These are phyloP conservation scores for Logfia minima DNA, from an alignment of 129 eudicot species.

Conservation along the genomic window DNA sequence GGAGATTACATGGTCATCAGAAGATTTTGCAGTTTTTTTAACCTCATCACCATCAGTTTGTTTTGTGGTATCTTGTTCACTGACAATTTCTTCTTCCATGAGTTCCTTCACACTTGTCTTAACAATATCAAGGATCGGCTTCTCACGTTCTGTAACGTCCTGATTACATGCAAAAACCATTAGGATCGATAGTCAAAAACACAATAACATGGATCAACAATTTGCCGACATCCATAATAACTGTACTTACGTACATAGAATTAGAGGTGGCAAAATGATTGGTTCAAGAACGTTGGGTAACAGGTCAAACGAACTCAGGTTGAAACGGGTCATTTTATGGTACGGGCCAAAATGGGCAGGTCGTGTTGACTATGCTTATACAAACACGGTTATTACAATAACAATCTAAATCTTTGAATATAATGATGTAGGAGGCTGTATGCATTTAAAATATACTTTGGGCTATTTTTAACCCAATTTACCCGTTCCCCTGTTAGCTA, in stretches of 20 bases:
- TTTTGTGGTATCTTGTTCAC: constrained; percentile 48
- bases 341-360: constrained; percentile 2
- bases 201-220: neutral
- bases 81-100: constrained; percentile 88
- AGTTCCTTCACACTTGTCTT: constrained; percentile 83
- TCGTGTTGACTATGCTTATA: neutral
- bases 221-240: neutral
- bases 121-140: constrained; percentile 25
- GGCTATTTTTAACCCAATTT: neutral
- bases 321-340: neutral
- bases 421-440: neutral
- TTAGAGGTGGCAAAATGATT: neutral
- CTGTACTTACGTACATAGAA: neutral
- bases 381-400: neutral
- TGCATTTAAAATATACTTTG: neutral
- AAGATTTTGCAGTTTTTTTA: constrained; percentile 32
- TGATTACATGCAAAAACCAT: constrained; percentile 25
- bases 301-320: neutral
- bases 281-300: neutral
- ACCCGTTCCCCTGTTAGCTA: neutral
- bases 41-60: constrained; percentile 16
- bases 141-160: constrained; percentile 44
- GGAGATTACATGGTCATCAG: constrained; percentile 42
- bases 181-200: neutral
- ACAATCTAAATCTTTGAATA: neutral